These are phyloP conservation scores for Kwoniella pini DNA, from an alignment of 768 basidiomycete species.

Conservation along the genomic window DNA sequence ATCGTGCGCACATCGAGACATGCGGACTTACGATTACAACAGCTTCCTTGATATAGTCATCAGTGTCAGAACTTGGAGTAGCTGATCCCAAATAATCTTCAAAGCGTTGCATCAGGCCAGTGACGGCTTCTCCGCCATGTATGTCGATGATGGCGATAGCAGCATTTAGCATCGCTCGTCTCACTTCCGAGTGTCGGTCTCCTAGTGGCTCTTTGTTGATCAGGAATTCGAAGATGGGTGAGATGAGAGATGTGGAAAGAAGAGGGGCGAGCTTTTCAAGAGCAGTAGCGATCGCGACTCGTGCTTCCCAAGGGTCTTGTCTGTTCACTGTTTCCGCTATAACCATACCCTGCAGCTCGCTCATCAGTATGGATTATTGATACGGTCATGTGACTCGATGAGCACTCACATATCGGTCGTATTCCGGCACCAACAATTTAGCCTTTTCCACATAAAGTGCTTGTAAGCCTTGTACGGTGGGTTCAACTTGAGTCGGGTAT, in stretches of 20 bases:
- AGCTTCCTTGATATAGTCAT: conserved; percentile 89
- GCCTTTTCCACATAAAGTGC: conserved; percentile 84
- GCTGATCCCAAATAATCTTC: conserved; percentile 69
- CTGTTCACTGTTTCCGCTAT: conserved; percentile 82
- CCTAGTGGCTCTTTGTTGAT: conserved; percentile 84
- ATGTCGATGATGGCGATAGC: conserved; percentile 78
- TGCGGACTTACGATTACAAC: conserved; percentile 69
- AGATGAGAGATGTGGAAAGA: conserved; percentile 66
- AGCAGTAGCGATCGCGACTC: conserved; percentile 70
- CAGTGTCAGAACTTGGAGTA: conserved; percentile 66
- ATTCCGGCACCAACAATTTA: conserved; percentile 83
- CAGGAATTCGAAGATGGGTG: conserved; percentile 77
- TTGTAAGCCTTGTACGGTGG: conserved; percentile 60
- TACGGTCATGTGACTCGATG: neutral
- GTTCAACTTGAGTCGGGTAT: conserved; percentile 65
- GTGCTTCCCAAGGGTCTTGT: conserved; percentile 81
- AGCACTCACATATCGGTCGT: conserved; percentile 78
- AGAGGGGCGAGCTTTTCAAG: conserved; percentile 69
- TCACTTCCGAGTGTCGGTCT: conserved; percentile 76
- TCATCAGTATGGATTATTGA: neutral
- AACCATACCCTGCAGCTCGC: conserved; percentile 76
- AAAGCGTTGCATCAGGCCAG: conserved; percentile 75
- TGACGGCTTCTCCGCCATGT: conserved; percentile 72
- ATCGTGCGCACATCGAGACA: neutral
- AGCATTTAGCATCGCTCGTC: conserved; percentile 82